These are phyloP conservation scores for Suillus paluster DNA, from an alignment of 768 basidiomycete genomes.

Conservation along the genomic window DNA sequence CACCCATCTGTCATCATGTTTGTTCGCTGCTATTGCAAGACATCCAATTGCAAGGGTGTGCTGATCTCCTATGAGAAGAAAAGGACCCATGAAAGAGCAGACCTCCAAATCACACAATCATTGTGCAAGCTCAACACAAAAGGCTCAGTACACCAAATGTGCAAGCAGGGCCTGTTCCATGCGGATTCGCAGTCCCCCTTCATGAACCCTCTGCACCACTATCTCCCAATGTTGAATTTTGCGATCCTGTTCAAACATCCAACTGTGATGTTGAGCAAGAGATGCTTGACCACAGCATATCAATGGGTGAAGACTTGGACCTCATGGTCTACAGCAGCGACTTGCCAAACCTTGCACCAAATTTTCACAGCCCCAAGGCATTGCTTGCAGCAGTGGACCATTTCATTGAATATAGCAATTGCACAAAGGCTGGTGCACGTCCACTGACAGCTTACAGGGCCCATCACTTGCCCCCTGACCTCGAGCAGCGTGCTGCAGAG, in stretches of 20 bases:
- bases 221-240: background rate
- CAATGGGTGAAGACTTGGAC: conserved; percentile 9
- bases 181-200: background rate
- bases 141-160: background rate
- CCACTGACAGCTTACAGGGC: background rate
- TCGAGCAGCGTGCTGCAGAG: background rate
- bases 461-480: conserved; percentile 7
- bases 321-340: conserved; percentile 1
- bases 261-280: conserved; percentile 4
- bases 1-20: too few relatives aligned
- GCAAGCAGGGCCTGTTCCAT: background rate
- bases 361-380: conserved; percentile 13
- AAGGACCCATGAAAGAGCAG: conserved; percentile 2
- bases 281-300: conserved; percentile 10
- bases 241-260: background rate
- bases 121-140: background rate
- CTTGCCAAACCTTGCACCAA: conserved; percentile 11
- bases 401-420: background rate
- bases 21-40: conserved; percentile 1
- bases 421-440: background rate
- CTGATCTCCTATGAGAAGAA: conserved; percentile 1
- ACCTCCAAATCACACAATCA: conserved; percentile 1
- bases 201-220: background rate
- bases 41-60: conserved; percentile 4
- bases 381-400: conserved; percentile 5